Base-by-base conservation (phyloP, 352 stramenopile genomes). In the Globisporangium orthogonon region DNA sequence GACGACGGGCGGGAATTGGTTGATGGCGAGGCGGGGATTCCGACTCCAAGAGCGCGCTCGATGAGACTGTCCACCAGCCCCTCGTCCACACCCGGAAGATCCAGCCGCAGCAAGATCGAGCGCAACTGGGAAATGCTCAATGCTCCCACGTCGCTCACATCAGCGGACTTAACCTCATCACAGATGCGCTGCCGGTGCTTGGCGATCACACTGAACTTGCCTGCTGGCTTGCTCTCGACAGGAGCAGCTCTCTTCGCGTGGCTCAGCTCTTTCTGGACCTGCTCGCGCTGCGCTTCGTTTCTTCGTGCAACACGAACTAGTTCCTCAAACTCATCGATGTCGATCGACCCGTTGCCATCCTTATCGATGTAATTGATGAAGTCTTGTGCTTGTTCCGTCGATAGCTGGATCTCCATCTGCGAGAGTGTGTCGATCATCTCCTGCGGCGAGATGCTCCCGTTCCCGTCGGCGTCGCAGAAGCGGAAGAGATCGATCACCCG, bases 251-350 rank as follows among this genome's bases (percentile, higher is more conserved):
- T 67, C 45, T 78, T 83, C 9, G 63, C 49, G n/a, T 73, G 63
- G 35, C 71, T 73, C 11, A 87, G 62, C 53, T 90, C 83, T 60
- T 82, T 83, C 45, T 74, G 78, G 29, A 92, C 55, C 53, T 89
- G 81, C 53, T 95, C 78, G 7, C 78, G 81, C 56, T 90, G 78
- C 1, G 78, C 77, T 60, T 89, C 79, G 18, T 75, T 87, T 9
- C 80, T 75, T 17, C 80, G 74, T 0, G 83, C 76, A 29, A 90
- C 72, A 10, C 84, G 84, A 45, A 93, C 71, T 10, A 95, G 62
- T 55, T 89, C 83, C 58, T 92, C 81, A 50, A 95, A 93, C 53
- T 93, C 83, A 60, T 94, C 81, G 33, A 95, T 74, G 45, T 95
- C 81, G 55, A 95, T 91, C 2, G 77, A 86, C 7, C 81, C 81